phyloP scores from a whole-genome alignment of 768 basidiomycete species.

The Tulasnella sp. region DNA sequence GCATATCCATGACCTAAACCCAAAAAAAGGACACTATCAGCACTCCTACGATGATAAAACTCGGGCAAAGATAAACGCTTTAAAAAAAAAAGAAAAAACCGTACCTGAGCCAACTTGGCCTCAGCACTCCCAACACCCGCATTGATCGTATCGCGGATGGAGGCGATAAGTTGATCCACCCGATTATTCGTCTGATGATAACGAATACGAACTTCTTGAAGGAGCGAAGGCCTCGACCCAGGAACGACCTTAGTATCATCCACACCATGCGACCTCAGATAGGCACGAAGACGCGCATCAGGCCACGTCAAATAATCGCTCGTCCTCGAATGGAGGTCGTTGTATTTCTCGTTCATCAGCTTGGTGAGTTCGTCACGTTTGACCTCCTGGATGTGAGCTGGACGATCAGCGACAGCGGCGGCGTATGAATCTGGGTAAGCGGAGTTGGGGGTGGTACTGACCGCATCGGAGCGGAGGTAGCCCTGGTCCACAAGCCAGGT shows the following conservation, averaged over 20 bases:
- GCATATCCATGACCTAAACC: background rate
- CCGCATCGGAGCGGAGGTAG: constrained; percentile 45
- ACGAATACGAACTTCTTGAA: constrained; percentile 36
- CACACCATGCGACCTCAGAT: constrained; percentile 66
- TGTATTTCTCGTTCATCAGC: constrained; percentile 60
- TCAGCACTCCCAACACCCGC: constrained; percentile 62
- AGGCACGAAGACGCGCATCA: constrained; percentile 83
- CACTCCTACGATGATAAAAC: no score
- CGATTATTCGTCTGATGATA: constrained; percentile 39
- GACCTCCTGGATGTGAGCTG: constrained; percentile 29
- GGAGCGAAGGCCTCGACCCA: constrained; percentile 51
- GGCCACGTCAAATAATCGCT: constrained; percentile 80
- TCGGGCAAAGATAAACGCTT: no score
- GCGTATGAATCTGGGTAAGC: background rate
- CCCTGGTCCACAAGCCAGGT: constrained; percentile 66
- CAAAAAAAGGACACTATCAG: background rate
- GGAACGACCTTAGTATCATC: constrained; percentile 47
- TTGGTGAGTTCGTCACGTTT: constrained; percentile 67
- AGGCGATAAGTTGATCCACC: constrained; percentile 46
- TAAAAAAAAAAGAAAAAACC: background rate
- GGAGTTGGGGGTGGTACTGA: no score
- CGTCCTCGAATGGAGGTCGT: constrained; percentile 34
- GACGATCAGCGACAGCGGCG: background rate
- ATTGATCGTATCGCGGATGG: constrained; percentile 55
- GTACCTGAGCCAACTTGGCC: constrained; percentile 41